Conservation (phyloP, 352 stramenopile species). For the Globisporangium heterothallicum region DNA sequence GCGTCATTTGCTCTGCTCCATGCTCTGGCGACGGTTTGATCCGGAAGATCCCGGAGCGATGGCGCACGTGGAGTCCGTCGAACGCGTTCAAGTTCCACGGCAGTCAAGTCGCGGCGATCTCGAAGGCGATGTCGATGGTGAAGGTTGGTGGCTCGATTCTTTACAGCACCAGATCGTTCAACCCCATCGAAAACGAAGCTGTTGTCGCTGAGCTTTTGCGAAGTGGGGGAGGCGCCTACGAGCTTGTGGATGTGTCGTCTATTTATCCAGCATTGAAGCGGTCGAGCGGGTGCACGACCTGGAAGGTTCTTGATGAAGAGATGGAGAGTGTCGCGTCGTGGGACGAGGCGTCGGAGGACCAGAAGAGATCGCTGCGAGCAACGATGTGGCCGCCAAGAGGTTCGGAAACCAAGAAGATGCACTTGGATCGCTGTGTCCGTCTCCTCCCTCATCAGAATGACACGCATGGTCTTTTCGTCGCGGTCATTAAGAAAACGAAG, state of each 20-base stretch:
- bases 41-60: constrained; percentile 74
- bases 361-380: constrained; percentile 48
- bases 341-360: constrained; percentile 42
- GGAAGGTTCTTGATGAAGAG: constrained; percentile 51
- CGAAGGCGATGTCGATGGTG: constrained; percentile 44
- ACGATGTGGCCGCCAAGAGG: constrained; percentile 82
- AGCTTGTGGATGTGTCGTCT: constrained; percentile 51
- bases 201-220: constrained; percentile 74
- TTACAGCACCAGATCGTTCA: constrained; percentile 78
- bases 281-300: constrained; percentile 33
- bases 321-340: constrained; percentile 42
- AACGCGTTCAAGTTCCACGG: constrained; percentile 47
- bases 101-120: constrained; percentile 79
- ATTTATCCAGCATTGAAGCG: constrained; percentile 34
- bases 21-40: constrained; percentile 80
- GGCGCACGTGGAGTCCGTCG: constrained; percentile 66
- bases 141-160: constrained; percentile 46
- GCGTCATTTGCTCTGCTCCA: constrained; percentile 65
- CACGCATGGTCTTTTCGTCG: constrained; percentile 98
- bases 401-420: constrained; percentile 42
- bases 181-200: constrained; percentile 82
- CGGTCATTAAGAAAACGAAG: constrained; percentile 86
- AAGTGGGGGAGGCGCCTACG: constrained; percentile 38
- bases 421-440: constrained; percentile 91
- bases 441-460: constrained; percentile 97